Base-by-base conservation (phyloP, 441 rosid genomes). In the Euphorbia corollata region DNA sequence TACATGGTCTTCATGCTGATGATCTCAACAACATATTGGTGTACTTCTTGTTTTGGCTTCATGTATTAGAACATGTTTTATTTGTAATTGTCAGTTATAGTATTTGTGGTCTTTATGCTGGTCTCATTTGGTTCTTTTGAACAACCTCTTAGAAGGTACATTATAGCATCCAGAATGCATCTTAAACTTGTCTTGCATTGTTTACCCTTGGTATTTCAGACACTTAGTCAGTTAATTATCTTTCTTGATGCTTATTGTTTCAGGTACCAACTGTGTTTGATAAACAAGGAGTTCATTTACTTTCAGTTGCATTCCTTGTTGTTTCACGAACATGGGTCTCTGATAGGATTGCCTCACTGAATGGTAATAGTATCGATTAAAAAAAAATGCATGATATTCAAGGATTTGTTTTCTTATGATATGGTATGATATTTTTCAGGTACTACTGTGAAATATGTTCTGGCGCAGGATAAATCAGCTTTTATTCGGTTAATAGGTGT, bases 261-360 rank as follows among this genome's bases (percentile, higher is more conserved):
- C 81, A 95, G 99, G 87, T 92, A 55, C 99, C 98, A 34, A 81
- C 96, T 18, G 65, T 87, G 68, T 71, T 95, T 71, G 98, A 95
- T 77, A 92, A 85, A 80, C 99, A 95, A 86, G 99, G 99, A 67
- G 90, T 81, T 63, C 95, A 90, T 63, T 79, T 95, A 62, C 87
- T 92, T 78, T 84, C 92, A 56, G 92, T 95, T 71, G 87, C 95
- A 77, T 73, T 86, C 64, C 93, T 95, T 76, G 96, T 95, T 60
- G 78, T 92, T 72, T 90, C 98, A 34, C 86, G 97, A 87, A 95
- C 99, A 62, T 84, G 87, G 95, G 80, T 90, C 64, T 90, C 99
- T 16, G 99, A 92, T 80, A 84, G 99, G 68, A 95, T 95, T 71
- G 99, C 99, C 68, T 88, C 97, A 59, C 79, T 95, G 76, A 95